These are phyloP conservation scores for Neopestalotiopsis sp. DNA, from an alignment of 2,329 filamentous ascomycete genomes.

Conservation along the genomic window DNA sequence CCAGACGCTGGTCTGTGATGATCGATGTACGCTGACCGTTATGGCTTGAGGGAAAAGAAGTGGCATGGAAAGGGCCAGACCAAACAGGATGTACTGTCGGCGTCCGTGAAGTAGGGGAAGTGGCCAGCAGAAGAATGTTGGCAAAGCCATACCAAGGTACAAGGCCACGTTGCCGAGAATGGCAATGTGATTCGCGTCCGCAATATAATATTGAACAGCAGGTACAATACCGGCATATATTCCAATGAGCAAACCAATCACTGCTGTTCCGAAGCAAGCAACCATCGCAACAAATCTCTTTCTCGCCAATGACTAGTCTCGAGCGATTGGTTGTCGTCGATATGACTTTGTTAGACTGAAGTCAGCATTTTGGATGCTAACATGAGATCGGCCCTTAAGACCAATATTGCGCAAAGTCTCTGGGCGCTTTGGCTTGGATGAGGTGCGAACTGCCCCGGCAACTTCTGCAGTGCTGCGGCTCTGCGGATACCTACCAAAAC, in stretches of 20 bases:
- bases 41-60: slow-evolving; percentile 79
- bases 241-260: slow-evolving; percentile 73
- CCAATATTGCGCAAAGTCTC: slow-evolving; percentile 41
- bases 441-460: slow-evolving; percentile 17
- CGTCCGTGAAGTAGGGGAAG: slow-evolving; percentile 76
- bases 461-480: slow-evolving; percentile 15
- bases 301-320: slow-evolving; percentile 71
- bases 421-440: slow-evolving; percentile 21
- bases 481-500: not conserved
- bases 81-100: slow-evolving; percentile 76
- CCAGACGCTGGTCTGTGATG: slow-evolving; percentile 61
- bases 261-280: slow-evolving; percentile 74
- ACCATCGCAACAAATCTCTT: slow-evolving; percentile 74
- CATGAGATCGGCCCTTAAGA: slow-evolving; percentile 57
- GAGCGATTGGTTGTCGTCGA: slow-evolving; percentile 69
- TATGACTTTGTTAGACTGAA: slow-evolving; percentile 62
- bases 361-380: slow-evolving; percentile 55
- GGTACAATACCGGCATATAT: slow-evolving; percentile 81
- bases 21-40: slow-evolving; percentile 61
- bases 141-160: slow-evolving; percentile 73
- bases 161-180: slow-evolving; percentile 77
- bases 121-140: slow-evolving; percentile 76
- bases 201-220: slow-evolving; percentile 79
- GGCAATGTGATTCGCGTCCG: slow-evolving; percentile 69
- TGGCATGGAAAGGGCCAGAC: slow-evolving; percentile 72